Percentiles rank a stretch among this genome's conserved stretches.
These are phyloP conservation scores for Ophiostoma tasmaniense DNA, from an alignment of 2,329 filamentous ascomycete species.

Conservation along the genomic window DNA sequence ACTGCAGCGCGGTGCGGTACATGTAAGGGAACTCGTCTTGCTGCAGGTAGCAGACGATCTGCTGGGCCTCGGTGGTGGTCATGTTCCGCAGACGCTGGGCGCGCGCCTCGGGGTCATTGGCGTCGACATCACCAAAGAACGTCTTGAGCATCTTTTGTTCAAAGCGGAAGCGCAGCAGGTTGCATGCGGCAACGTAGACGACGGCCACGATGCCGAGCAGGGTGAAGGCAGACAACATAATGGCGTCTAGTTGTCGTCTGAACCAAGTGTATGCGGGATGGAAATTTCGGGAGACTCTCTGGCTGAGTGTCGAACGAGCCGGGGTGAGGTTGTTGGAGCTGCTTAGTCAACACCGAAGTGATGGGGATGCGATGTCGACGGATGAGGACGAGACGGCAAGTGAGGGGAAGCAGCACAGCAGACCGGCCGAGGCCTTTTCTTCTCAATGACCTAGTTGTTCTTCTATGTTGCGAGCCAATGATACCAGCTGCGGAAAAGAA, in stretches of 20 bases:
- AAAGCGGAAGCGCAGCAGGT: slow-evolving; percentile 30
- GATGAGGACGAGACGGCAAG: not conserved
- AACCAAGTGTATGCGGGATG: no score
- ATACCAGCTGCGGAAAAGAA: not conserved
- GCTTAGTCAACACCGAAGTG: not conserved
- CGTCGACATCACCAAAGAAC: slow-evolving; percentile 10
- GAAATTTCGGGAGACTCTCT: no score
- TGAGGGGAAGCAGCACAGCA: not conserved
- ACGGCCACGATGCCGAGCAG: slow-evolving; percentile 8
- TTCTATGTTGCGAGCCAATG: not conserved
- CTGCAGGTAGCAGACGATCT: slow-evolving; percentile 32
- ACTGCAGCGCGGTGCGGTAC: slow-evolving; percentile 31
- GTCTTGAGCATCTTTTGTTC: slow-evolving; percentile 26
- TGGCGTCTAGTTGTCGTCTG: not conserved
- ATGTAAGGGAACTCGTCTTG: slow-evolving; percentile 33
- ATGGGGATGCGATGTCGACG: not conserved
- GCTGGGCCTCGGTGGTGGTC: slow-evolving; percentile 38
- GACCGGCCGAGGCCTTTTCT: not conserved
- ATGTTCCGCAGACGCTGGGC: slow-evolving; percentile 27
- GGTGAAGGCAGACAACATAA: not conserved
- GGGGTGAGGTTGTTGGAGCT: not conserved
- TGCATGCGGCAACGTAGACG: slow-evolving; percentile 30
- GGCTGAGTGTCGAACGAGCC: no score
- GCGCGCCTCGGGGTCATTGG: slow-evolving; percentile 29
- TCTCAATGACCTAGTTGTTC: not conserved